Evolutionary conservation across 352 stramenopile genomes (phyloP).

Genomic region (Thraustochytrium striatum): DNA sequence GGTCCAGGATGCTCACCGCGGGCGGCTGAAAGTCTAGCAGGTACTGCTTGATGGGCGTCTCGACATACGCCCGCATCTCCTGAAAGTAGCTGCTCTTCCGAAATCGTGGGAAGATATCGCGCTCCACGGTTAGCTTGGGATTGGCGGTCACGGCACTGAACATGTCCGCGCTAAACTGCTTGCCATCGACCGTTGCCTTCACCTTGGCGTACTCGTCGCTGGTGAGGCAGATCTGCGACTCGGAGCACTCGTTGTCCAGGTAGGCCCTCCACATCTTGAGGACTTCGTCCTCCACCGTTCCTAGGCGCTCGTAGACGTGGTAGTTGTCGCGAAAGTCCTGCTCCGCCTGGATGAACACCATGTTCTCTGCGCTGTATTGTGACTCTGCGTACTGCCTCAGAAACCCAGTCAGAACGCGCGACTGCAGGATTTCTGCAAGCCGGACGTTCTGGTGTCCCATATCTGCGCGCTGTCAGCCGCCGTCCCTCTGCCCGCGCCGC

Average conservation of each 20-base stretch:
- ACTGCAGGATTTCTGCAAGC: conserved; percentile 17
- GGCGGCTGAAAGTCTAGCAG: not conserved
- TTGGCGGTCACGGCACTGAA: not conserved
- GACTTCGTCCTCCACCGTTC: conserved; percentile 11
- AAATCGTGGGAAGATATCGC: conserved; percentile 41
- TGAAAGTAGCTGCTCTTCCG: not conserved
- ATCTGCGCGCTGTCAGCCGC: too few relatives aligned
- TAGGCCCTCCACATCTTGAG: conserved; percentile 4
- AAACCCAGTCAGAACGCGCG: conserved; percentile 25
- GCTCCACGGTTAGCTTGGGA: conserved; percentile 13
- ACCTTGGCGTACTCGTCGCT: conserved; percentile 5
- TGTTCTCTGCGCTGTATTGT: conserved; percentile 31
- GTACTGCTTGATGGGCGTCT: not conserved
- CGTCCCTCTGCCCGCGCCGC: too few relatives aligned
- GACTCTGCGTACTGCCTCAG: conserved; percentile 37
- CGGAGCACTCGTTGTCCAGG: conserved; percentile 12
- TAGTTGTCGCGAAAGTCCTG: conserved; percentile 7
- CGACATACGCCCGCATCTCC: not conserved
- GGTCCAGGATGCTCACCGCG: conserved; percentile 4
- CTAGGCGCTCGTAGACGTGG: not conserved
- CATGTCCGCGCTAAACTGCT: not conserved
- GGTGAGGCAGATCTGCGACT: conserved; percentile 30
- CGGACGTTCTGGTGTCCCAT: too few relatives aligned
- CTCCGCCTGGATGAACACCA: conserved; percentile 36
- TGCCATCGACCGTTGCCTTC: not conserved